Conservation (phyloP, 129 eudicot species). For the Pseudognaphalium luteoalbum region DNA sequence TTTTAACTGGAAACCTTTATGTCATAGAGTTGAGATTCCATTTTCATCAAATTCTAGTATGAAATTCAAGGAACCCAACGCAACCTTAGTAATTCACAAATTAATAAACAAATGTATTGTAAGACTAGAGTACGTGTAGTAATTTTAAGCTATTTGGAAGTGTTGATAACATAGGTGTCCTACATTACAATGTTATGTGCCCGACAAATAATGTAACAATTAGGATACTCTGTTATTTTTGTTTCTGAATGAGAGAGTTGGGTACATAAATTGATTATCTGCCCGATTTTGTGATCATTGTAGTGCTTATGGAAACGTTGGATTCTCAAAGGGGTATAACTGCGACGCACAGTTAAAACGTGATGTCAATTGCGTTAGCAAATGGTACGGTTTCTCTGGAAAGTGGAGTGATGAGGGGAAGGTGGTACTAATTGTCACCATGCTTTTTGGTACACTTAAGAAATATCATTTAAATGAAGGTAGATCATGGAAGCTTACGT, state of each 20-base stretch:
- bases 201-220: no score
- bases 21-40: no score
- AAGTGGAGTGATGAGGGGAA: conserved; percentile 48
- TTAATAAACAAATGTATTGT: no score
- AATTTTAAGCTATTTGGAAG: neutral
- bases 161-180: no score
- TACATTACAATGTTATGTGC: no score
- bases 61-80: no score
- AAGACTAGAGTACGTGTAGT: neutral
- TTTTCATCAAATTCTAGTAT: no score
- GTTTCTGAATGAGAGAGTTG: neutral
- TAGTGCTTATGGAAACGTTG: conserved; percentile 51
- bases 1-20: no score
- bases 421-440: conserved; percentile 37
- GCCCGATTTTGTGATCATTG: neutral
- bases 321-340: conserved; percentile 45
- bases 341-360: conserved; percentile 29
- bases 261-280: neutral
- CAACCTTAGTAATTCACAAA: no score
- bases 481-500: conserved; percentile 34
- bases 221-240: no score
- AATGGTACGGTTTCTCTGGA: conserved; percentile 40
- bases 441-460: conserved; percentile 54
- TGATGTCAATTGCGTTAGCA: conserved; percentile 23
- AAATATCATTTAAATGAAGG: conserved; percentile 37